Evolutionary conservation across 148 eudicot species (phyloP).

Genomic region (Camellia granthamiana): DNA sequence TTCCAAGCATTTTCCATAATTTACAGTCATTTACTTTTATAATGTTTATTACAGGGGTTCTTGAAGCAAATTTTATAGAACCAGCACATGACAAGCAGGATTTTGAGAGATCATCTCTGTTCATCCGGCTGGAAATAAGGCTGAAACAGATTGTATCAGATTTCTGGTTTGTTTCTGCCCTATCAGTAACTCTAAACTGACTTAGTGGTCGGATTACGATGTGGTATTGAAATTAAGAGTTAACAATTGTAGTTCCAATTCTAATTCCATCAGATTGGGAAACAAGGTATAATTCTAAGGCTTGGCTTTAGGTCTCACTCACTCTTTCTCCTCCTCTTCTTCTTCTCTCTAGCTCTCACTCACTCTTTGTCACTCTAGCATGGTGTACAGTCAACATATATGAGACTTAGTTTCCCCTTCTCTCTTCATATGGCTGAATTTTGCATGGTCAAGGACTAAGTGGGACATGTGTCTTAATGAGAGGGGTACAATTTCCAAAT

Average conservation of each 20-base stretch:
- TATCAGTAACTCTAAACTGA: neutral
- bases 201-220: neutral
- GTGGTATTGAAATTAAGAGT: neutral
- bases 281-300: neutral
- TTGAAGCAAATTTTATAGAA: constrained; percentile 95
- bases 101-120: constrained; percentile 85
- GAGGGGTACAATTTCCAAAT: too few relatives aligned
- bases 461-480: too few relatives aligned
- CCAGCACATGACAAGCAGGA: constrained; percentile 99
- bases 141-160: constrained; percentile 86
- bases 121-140: constrained; percentile 64
- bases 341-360: too few relatives aligned
- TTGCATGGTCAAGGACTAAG: too few relatives aligned
- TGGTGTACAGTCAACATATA: too few relatives aligned
- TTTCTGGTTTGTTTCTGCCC: constrained; percentile 65
- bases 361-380: too few relatives aligned
- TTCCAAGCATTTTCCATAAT: constrained; percentile 4
- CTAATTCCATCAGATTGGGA: neutral
- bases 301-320: too few relatives aligned
- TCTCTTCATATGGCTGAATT: too few relatives aligned
- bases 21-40: neutral
- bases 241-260: neutral
- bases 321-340: too few relatives aligned
- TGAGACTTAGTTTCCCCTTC: too few relatives aligned
- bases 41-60: constrained; percentile 56